These are phyloP conservation scores for Apiotrichum sp. DNA, from an alignment of 1,284 basidiomycete species.

Conservation along the genomic window DNA sequence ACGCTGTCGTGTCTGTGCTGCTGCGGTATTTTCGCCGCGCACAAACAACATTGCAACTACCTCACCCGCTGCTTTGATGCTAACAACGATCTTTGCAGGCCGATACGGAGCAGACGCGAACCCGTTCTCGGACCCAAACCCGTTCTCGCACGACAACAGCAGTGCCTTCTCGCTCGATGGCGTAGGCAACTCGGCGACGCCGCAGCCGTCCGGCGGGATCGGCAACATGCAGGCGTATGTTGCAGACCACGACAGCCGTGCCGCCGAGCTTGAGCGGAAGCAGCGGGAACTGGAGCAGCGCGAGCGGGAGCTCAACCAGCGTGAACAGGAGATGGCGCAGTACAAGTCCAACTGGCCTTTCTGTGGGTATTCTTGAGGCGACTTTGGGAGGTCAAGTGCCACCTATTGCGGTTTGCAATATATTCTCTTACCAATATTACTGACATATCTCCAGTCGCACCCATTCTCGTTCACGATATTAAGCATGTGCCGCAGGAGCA, in stretches of 20 bases:
- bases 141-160: slow-evolving; percentile 35
- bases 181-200: slow-evolving; percentile 8
- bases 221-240: slow-evolving; percentile 19
- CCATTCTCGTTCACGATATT: slow-evolving; percentile 89
- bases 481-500: slow-evolving; percentile 78
- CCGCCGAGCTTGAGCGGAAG: slow-evolving; percentile 28
- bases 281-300: slow-evolving; percentile 35
- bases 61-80: too few species aligned
- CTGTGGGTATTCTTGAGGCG: slow-evolving; percentile 27
- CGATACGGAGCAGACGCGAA: slow-evolving; percentile 24
- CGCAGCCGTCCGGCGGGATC: slow-evolving; percentile 13
- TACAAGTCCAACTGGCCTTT: slow-evolving; percentile 46
- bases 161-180: slow-evolving; percentile 37
- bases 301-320: slow-evolving; percentile 27
- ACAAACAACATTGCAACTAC: too few species aligned
- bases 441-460: slow-evolving; percentile 60
- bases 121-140: slow-evolving; percentile 36
- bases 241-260: slow-evolving; percentile 18
- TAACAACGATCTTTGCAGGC: slow-evolving; percentile 7
- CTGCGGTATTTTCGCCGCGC: too few species aligned
- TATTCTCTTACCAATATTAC: neutral
- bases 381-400: too few species aligned
- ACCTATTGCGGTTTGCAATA: too few species aligned
- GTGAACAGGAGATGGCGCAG: slow-evolving; percentile 27
- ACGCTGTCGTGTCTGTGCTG: too few species aligned